phyloP scores from a whole-genome alignment of 352 stramenopile species.

The Globisporangium cederbergense region DNA sequence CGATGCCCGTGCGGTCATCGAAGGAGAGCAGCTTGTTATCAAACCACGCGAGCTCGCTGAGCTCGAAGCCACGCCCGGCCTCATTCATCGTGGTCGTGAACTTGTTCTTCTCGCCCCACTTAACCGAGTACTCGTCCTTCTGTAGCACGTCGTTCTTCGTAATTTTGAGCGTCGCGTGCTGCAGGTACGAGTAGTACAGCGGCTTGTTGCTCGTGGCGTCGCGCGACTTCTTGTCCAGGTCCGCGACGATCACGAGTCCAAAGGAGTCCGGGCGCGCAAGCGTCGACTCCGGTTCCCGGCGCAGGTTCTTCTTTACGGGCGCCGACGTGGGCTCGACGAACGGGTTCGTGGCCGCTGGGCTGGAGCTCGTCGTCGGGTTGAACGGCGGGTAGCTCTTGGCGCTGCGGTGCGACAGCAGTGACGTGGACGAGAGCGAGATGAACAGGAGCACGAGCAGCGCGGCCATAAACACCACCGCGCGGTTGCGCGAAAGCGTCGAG shows the following conservation, averaged over 20 bases:
- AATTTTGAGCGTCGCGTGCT: slow-evolving; percentile 88
- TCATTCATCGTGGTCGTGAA: slow-evolving; percentile 91
- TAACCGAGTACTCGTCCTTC: slow-evolving; percentile 51
- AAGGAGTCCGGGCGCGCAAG: slow-evolving; percentile 60
- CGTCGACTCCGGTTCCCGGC: slow-evolving; percentile 26
- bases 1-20: slow-evolving; percentile 97
- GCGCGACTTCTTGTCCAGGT: slow-evolving; percentile 94
- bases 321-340: slow-evolving; percentile 16
- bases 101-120: slow-evolving; percentile 62
- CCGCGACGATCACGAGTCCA: slow-evolving; percentile 91
- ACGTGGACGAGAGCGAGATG: slow-evolving; percentile 57
- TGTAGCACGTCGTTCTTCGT: slow-evolving; percentile 33
- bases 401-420: slow-evolving; percentile 24
- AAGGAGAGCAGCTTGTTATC: slow-evolving; percentile 91
- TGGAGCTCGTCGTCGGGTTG: slow-evolving; percentile 11
- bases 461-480: slow-evolving; percentile 44
- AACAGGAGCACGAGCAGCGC: slow-evolving; percentile 51
- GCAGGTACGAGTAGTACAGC: slow-evolving; percentile 88
- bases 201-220: slow-evolving; percentile 87
- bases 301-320: slow-evolving; percentile 21
- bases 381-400: slow-evolving; percentile 20
- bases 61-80: slow-evolving; percentile 94
- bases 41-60: slow-evolving; percentile 92
- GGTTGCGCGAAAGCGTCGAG: slow-evolving; percentile 46
- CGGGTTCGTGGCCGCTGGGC: slow-evolving; percentile 10